These are phyloP conservation scores for Dactylellina leptospora DNA, from an alignment of 2,329 filamentous ascomycete genomes.

Conservation along the genomic window DNA sequence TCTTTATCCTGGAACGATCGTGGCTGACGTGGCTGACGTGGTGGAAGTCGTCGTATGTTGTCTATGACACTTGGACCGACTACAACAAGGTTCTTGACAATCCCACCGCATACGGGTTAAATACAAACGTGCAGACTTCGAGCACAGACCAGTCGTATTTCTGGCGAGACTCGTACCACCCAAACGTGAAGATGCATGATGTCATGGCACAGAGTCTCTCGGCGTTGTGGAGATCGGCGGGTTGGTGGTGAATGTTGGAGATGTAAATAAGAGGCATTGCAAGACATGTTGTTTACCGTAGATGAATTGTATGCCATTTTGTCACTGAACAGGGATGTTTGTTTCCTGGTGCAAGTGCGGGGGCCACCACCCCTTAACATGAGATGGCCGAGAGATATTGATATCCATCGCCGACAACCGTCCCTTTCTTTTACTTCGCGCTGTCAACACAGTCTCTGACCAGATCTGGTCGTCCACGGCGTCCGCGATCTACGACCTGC, in stretches of 20 bases:
- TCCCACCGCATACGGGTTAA: conserved; percentile 32
- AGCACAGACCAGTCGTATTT: conserved; percentile 38
- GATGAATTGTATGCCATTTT: too few relatives aligned
- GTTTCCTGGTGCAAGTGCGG: background rate
- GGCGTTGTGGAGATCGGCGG: conserved; percentile 14
- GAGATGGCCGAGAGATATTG: too few relatives aligned
- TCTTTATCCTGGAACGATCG: background rate
- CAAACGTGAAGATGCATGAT: conserved; percentile 46
- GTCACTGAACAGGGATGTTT: too few relatives aligned
- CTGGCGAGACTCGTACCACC: conserved; percentile 45
- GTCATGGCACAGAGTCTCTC: conserved; percentile 49
- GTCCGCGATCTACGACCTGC: too few relatives aligned
- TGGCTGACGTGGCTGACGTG: background rate
- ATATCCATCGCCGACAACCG: too few relatives aligned
- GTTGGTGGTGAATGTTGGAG: conserved; percentile 46
- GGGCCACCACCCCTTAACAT: too few relatives aligned
- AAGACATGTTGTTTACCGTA: too few relatives aligned
- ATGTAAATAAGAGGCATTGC: too few relatives aligned
- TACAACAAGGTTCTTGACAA: conserved; percentile 46
- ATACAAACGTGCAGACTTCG: conserved; percentile 10
- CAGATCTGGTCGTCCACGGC: too few relatives aligned
- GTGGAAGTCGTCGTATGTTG: conserved; percentile 27
- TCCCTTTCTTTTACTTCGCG: too few relatives aligned
- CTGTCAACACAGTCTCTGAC: too few relatives aligned
- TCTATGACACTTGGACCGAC: conserved; percentile 39